Conservation (phyloP, 2,329 filamentous ascomycete species). For the Fusarium xylarioides region DNA sequence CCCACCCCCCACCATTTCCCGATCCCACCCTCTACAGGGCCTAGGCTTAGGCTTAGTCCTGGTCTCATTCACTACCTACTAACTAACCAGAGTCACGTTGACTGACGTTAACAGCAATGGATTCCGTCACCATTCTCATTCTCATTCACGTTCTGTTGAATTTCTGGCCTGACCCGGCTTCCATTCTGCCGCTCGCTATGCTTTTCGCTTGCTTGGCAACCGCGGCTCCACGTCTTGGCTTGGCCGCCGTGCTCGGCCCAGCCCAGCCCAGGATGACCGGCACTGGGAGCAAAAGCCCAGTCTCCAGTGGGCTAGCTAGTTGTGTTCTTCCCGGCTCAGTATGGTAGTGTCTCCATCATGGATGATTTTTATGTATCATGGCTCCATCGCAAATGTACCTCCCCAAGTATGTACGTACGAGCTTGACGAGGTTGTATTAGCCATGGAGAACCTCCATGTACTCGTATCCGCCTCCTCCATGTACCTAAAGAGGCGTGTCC, state of each 20-base stretch:
- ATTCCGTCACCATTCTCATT: constrained; percentile 30
- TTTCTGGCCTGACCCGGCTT: constrained; percentile 17
- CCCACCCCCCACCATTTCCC: constrained; percentile 33
- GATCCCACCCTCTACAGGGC: constrained; percentile 31
- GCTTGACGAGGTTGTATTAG: constrained; percentile 33
- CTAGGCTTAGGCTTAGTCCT: neutral
- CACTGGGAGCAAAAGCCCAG: constrained; percentile 22
- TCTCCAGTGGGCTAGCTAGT: constrained; percentile 27
- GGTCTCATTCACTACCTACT: neutral
- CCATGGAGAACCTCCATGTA: constrained; percentile 31
- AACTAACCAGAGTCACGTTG: neutral
- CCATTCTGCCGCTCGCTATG: constrained; percentile 7
- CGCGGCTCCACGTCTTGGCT: constrained; percentile 20
- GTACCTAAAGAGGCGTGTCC: constrained; percentile 25
- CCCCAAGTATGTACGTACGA: constrained; percentile 1
- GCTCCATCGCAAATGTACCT: constrained; percentile 26
- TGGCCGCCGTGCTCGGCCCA: constrained; percentile 2
- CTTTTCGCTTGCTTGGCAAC: constrained; percentile 5
- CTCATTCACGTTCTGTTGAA: neutral
- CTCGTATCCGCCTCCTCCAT: constrained; percentile 27
- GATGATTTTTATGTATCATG: constrained; percentile 32
- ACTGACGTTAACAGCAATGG: constrained; percentile 13
- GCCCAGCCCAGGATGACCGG: constrained; percentile 16
- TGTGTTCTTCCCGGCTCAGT: constrained; percentile 26
- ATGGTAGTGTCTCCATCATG: constrained; percentile 34